Percentiles rank a stretch among this genome's conserved stretches.
phyloP scores from a whole-genome alignment of 306 rosid genomes.

The Glycyrrhiza uralensis region DNA sequence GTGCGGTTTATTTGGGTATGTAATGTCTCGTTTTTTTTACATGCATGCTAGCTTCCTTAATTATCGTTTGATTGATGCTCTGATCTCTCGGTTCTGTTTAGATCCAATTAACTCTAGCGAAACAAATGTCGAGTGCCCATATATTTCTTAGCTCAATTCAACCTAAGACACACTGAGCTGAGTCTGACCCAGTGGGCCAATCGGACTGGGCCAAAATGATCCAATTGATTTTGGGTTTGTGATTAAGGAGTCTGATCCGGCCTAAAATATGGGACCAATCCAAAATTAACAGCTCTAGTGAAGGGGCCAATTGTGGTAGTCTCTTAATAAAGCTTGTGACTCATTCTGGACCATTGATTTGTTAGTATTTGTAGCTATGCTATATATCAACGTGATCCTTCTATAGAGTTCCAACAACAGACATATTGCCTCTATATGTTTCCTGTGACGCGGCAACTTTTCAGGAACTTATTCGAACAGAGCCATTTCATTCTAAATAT shows the following conservation, averaged over 20 bases:
- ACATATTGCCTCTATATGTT: neutral
- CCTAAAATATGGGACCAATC: too few relatives aligned
- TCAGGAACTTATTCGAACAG: neutral
- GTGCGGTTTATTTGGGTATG: slow-evolving; percentile 80
- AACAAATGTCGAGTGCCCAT: neutral
- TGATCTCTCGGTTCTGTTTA: neutral
- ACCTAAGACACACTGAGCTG: too few relatives aligned
- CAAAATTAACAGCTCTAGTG: too few relatives aligned
- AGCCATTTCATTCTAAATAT: neutral
- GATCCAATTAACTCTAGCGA: neutral
- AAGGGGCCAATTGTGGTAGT: too few relatives aligned
- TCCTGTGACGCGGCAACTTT: neutral
- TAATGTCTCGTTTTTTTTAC: neutral
- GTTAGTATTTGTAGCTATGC: neutral
- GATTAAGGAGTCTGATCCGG: too few relatives aligned
- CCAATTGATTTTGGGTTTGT: too few relatives aligned
- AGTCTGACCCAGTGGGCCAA: too few relatives aligned
- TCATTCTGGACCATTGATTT: slow-evolving; percentile 9
- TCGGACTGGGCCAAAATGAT: too few relatives aligned
- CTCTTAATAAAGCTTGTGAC: neutral
- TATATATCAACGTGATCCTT: slow-evolving; percentile 1
- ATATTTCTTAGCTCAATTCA: too few relatives aligned
- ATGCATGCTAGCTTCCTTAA: neutral
- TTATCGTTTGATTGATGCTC: neutral
- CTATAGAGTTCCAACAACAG: neutral